Conservation (phyloP, 768 basidiomycete species). For the Rossbeevera mucosa region DNA sequence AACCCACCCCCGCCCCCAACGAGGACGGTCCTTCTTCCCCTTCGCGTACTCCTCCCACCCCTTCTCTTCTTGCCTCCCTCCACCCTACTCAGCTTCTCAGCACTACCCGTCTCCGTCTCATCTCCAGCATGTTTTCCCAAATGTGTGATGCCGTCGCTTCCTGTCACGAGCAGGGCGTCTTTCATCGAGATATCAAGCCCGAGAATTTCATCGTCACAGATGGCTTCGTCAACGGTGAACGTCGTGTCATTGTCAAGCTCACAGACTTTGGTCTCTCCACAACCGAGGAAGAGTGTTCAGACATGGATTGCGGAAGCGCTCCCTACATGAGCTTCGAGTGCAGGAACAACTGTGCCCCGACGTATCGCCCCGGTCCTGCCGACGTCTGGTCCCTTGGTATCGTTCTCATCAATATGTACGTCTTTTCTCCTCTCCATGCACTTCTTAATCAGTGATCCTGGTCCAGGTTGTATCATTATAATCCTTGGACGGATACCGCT, state of each 20-base stretch:
- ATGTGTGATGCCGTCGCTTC: slow-evolving; percentile 98
- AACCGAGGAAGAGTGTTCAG: slow-evolving; percentile 79
- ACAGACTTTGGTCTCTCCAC: slow-evolving; percentile 97
- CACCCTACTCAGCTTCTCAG: slow-evolving; percentile 80
- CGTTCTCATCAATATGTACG: slow-evolving; percentile 96
- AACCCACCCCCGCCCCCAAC: slow-evolving; percentile 37
- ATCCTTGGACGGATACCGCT: slow-evolving; percentile 96
- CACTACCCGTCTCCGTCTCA: slow-evolving; percentile 81
- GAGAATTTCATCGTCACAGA: slow-evolving; percentile 98
- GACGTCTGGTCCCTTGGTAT: slow-evolving; percentile 99
- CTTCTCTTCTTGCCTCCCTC: slow-evolving; percentile 81
- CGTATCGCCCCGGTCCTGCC: slow-evolving; percentile 89
- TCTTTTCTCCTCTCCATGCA: slow-evolving; percentile 8
- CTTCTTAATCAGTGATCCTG: slow-evolving; percentile 1
- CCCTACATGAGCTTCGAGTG: slow-evolving; percentile 99
- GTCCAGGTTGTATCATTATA: slow-evolving; percentile 89
- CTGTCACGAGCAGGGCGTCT: slow-evolving; percentile 87
- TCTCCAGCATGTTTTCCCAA: slow-evolving; percentile 96
- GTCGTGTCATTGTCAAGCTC: slow-evolving; percentile 92
- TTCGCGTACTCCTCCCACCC: slow-evolving; percentile 85
- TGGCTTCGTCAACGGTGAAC: slow-evolving; percentile 62
- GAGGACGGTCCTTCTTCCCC: slow-evolving; percentile 21
- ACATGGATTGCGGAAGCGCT: slow-evolving; percentile 98
- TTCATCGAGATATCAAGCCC: slow-evolving; percentile 98
- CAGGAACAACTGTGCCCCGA: slow-evolving; percentile 93